These are phyloP conservation scores for Aspergillus hiratsukae DNA, from an alignment of 2,329 filamentous ascomycete genomes.

Conservation along the genomic window DNA sequence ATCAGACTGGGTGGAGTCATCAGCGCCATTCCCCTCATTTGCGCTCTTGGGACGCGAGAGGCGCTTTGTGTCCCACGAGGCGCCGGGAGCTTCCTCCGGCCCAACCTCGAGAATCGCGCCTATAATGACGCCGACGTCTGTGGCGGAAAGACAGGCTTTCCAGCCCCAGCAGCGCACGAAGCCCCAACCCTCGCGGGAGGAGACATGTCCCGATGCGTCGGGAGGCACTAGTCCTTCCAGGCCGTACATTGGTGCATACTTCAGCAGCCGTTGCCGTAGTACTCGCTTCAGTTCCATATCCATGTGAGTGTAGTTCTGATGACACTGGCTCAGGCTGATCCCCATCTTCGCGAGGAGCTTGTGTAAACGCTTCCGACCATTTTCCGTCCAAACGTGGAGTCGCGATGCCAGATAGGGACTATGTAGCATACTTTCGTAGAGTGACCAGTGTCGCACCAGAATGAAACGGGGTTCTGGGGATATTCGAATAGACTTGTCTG, in stretches of 20 bases:
- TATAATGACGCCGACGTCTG: conserved; percentile 89
- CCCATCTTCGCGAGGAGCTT: conserved; percentile 98
- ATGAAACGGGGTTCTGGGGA: conserved; percentile 93
- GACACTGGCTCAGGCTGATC: conserved; percentile 86
- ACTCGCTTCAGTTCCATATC: conserved; percentile 93
- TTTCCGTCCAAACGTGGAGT: conserved; percentile 91
- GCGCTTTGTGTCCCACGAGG: conserved; percentile 29
- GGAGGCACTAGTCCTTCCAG: conserved; percentile 88
- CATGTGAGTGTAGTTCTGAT: conserved; percentile 96
- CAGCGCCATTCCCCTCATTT: conserved; percentile 15
- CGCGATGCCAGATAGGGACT: conserved; percentile 90
- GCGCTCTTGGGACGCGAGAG: conserved; percentile 18
- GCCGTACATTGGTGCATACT: conserved; percentile 89
- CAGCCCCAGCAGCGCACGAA: conserved; percentile 98
- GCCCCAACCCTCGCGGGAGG: conserved; percentile 86
- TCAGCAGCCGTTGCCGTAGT: conserved; percentile 76
- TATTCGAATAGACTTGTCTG: conserved; percentile 85
- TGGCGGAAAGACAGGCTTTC: conserved; percentile 88
- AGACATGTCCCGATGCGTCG: conserved; percentile 64
- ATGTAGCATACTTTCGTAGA: conserved; percentile 98
- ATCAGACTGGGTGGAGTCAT: conserved; percentile 20
- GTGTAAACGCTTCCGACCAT: conserved; percentile 79
- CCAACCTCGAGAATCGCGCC: conserved; percentile 92
- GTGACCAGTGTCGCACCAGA: conserved; percentile 89
- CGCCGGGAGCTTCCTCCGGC: conserved; percentile 28